phyloP scores from a whole-genome alignment of 2,329 filamentous ascomycete genomes.

The Scedosporium dehoogii region DNA sequence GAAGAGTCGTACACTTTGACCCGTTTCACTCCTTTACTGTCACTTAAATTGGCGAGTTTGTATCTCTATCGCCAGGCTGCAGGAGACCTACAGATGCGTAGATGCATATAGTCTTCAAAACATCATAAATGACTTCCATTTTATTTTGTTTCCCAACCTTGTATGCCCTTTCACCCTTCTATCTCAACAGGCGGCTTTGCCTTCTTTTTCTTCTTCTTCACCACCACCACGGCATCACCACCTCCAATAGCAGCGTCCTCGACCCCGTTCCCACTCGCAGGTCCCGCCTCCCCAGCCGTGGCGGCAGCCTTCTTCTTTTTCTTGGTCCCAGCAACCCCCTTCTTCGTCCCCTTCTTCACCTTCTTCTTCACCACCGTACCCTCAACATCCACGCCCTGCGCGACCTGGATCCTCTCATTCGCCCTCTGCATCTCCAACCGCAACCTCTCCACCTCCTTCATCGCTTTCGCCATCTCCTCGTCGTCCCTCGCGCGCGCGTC shows the following conservation, averaged over 20 bases:
- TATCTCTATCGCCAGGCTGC: too few relatives aligned
- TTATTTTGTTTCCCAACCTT: constrained; percentile 8
- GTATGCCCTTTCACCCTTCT: constrained; percentile 1
- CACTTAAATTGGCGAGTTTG: too few relatives aligned
- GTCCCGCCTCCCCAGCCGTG: constrained; percentile 11
- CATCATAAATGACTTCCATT: too few relatives aligned
- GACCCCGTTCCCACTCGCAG: neutral
- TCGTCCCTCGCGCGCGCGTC: constrained; percentile 68
- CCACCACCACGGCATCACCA: constrained; percentile 27
- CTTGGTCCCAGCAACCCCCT: constrained; percentile 14
- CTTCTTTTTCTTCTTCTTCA: constrained; percentile 37
- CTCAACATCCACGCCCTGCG: constrained; percentile 56
- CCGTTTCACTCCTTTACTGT: too few relatives aligned
- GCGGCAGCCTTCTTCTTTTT: constrained; percentile 23
- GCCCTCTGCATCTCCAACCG: constrained; percentile 82
- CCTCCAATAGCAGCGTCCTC: constrained; percentile 7
- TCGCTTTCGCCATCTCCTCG: constrained; percentile 76
- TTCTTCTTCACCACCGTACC: constrained; percentile 58
- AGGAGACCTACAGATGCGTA: too few relatives aligned
- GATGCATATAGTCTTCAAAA: too few relatives aligned
- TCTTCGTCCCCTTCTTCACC: constrained; percentile 52
- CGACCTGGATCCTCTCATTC: constrained; percentile 63
- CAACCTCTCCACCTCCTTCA: constrained; percentile 79
- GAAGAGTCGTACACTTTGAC: too few relatives aligned
- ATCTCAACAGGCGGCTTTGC: neutral